phyloP scores from a whole-genome alignment of 2,329 filamentous ascomycete genomes.

The Fusarium veterinarium region DNA sequence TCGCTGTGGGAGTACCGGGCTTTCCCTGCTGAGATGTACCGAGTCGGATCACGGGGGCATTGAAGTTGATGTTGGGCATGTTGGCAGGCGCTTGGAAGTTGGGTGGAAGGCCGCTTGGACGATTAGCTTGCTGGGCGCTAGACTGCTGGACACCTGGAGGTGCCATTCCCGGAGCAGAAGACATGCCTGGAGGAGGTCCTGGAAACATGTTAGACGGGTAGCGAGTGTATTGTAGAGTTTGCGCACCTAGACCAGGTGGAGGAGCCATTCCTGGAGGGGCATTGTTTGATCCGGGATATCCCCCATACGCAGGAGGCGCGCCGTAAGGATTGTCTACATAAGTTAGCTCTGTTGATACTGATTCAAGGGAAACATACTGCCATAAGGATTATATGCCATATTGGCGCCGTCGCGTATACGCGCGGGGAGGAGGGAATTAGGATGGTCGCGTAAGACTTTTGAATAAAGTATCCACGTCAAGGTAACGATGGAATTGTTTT shows the following conservation, averaged over 20 bases:
- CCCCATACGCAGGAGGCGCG: constrained; percentile 77
- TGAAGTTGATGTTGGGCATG: constrained; percentile 98
- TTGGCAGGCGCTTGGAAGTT: constrained; percentile 91
- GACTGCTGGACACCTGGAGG: constrained; percentile 82
- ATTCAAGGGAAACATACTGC: constrained; percentile 54
- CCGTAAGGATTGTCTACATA: constrained; percentile 70
- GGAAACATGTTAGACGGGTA: constrained; percentile 23
- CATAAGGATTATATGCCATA: constrained; percentile 73
- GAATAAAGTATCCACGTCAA: background rate
- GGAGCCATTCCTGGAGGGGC: constrained; percentile 76
- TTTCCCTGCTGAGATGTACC: constrained; percentile 81
- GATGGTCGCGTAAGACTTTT: background rate
- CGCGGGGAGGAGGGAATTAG: background rate
- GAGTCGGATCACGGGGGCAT: constrained; percentile 92
- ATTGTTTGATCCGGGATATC: constrained; percentile 70
- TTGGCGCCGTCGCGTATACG: constrained; percentile 27
- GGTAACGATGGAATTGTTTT: constrained; percentile 2
- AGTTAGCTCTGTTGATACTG: constrained; percentile 12
- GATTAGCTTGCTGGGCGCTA: constrained; percentile 79
- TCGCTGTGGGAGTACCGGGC: constrained; percentile 55
- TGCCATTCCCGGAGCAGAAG: constrained; percentile 82
- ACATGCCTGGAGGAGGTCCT: constrained; percentile 85
- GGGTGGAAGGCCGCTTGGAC: constrained; percentile 81
- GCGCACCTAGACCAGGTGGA: constrained; percentile 84
- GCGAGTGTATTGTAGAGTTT: background rate